Conservation (phyloP, 169 alveolate species). For the Cryptosporidium canis region DNA sequence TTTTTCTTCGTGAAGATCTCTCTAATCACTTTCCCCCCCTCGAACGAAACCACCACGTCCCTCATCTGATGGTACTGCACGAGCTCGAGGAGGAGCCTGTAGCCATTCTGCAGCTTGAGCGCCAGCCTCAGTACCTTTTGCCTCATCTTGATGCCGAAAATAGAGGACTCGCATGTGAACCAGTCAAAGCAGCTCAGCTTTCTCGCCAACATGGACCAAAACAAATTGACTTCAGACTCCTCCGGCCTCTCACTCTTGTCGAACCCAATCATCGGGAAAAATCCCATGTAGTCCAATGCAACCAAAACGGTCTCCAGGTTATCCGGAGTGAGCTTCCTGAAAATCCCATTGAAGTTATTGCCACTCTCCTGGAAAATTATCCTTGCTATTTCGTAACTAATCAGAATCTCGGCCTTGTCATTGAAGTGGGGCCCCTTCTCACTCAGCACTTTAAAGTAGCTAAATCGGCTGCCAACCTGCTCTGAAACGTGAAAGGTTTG, state of each 20-base stretch:
- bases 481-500: conserved; percentile 32
- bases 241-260: background rate
- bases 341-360: conserved; percentile 5
- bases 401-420: background rate
- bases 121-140: conserved; percentile 7
- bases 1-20: conserved; percentile 34
- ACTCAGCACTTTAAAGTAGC: conserved; percentile 9
- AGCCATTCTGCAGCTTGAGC: conserved; percentile 53
- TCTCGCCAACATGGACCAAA: conserved; percentile 68
- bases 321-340: conserved; percentile 5
- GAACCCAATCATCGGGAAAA: conserved; percentile 48
- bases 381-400: conserved; percentile 30
- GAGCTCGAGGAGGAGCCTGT: conserved; percentile 23
- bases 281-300: conserved; percentile 61
- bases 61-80: conserved; percentile 59
- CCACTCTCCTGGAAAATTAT: conserved; percentile 24
- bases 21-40: conserved; percentile 53
- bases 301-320: conserved; percentile 14
- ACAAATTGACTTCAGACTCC: conserved; percentile 28
- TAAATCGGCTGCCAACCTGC: conserved; percentile 33
- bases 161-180: conserved; percentile 48
- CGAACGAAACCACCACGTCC: conserved; percentile 51
- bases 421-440: background rate
- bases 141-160: conserved; percentile 6
- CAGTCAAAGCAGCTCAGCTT: conserved; percentile 63